Evolutionary conservation across 2,329 filamentous ascomycete genomes (phyloP).

Genomic region (Colletotrichum siamense): DNA sequence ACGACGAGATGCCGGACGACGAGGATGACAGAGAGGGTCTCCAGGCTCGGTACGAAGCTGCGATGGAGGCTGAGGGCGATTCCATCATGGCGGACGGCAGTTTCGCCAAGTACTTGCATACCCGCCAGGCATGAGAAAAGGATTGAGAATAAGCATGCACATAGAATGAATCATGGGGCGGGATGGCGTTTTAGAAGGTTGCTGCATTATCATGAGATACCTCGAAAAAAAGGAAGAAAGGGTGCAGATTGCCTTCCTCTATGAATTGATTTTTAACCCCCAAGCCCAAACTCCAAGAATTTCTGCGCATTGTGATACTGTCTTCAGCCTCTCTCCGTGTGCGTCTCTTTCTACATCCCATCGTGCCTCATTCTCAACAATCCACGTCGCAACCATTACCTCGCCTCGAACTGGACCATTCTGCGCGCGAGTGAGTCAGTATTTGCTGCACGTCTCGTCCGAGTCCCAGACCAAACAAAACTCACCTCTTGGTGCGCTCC

Average conservation of each 20-base stretch:
- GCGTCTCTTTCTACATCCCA: neutral
- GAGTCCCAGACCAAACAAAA: conserved; percentile 36
- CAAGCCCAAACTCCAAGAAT: conserved; percentile 13
- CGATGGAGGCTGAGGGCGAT: conserved; percentile 65
- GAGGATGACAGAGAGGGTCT: conserved; percentile 70
- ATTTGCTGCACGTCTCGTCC: neutral
- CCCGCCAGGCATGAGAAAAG: conserved; percentile 36
- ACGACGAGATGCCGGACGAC: conserved; percentile 64
- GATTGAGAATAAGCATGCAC: conserved; percentile 25
- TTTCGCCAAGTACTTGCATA: conserved; percentile 65
- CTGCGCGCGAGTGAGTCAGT: conserved; percentile 50
- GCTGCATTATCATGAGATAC: conserved; percentile 24
- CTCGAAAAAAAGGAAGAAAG: conserved; percentile 21
- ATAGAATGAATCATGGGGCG: conserved; percentile 4
- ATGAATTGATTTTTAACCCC: conserved; percentile 22
- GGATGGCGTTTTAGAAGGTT: conserved; percentile 20
- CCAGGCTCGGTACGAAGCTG: conserved; percentile 77
- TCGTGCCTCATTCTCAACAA: neutral
- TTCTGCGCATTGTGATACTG: neutral
- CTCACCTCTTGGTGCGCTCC: conserved; percentile 94
- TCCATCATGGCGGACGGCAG: conserved; percentile 61
- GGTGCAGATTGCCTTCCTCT: conserved; percentile 21
- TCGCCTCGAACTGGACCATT: conserved; percentile 98
- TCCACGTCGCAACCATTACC: conserved; percentile 50
- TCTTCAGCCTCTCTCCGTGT: neutral